These are phyloP conservation scores for Aspergillus carlsbadensis DNA, from an alignment of 495 filamentous ascomycete species.

Conservation along the genomic window DNA sequence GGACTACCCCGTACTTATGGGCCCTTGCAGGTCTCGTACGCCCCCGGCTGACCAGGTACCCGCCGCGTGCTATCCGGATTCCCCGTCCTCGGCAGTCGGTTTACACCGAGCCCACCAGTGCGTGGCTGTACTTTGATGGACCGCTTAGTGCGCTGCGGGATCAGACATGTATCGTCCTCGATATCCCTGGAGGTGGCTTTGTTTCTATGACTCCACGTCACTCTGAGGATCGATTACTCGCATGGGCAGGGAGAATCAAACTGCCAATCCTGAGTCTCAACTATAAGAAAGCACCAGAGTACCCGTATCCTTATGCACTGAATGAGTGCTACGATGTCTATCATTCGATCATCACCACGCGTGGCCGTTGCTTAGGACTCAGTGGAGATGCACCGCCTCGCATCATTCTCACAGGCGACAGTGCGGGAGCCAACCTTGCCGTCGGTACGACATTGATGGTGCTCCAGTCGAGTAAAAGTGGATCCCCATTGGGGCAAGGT, in stretches of 20 bases:
- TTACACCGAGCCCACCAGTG: slow-evolving; percentile 79
- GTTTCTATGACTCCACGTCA: slow-evolving; percentile 91
- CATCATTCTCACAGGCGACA: slow-evolving; percentile 84
- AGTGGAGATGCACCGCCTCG: slow-evolving; percentile 69
- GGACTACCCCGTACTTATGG: slow-evolving; percentile 77
- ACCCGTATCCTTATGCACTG: slow-evolving; percentile 90
- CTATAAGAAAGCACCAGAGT: slow-evolving; percentile 93
- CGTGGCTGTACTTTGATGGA: slow-evolving; percentile 94
- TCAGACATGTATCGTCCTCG: slow-evolving; percentile 79
- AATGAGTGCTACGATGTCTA: slow-evolving; percentile 98
- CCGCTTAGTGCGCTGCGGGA: slow-evolving; percentile 70
- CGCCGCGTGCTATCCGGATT: slow-evolving; percentile 79
- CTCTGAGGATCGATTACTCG: slow-evolving; percentile 87
- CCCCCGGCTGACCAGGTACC: slow-evolving; percentile 75
- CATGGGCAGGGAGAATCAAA: slow-evolving; percentile 83
- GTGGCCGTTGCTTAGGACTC: slow-evolving; percentile 79
- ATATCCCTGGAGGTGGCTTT: slow-evolving; percentile 93
- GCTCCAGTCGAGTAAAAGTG: slow-evolving; percentile 64
- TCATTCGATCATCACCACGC: slow-evolving; percentile 69
- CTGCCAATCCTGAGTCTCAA: slow-evolving; percentile 87
- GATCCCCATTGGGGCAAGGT: slow-evolving; percentile 54
- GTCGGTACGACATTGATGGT: slow-evolving; percentile 83
- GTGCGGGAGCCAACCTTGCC: slow-evolving; percentile 88
- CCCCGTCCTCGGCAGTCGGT: slow-evolving; percentile 72
- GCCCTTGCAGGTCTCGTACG: slow-evolving; percentile 67